phyloP scores from a whole-genome alignment of 129 eudicot species.

The Saussurea involucrata region DNA sequence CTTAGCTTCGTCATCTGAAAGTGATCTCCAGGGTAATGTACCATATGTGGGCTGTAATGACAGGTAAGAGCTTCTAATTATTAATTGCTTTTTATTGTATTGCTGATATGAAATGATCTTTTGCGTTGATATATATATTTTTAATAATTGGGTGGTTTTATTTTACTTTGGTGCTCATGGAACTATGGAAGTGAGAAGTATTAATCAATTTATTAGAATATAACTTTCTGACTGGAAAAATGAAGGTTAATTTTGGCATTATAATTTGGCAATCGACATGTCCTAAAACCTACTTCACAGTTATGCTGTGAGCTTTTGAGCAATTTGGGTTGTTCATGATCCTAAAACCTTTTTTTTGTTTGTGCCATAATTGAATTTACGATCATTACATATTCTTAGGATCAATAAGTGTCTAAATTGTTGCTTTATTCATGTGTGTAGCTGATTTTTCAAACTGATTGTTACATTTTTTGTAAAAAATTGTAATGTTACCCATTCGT shows the following conservation, averaged over 20 bases:
- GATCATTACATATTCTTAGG: not conserved
- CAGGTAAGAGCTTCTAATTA: conserved; percentile 49
- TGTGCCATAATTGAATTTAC: not conserved
- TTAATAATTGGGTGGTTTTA: not conserved
- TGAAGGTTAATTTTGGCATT: not conserved
- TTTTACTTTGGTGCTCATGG: not conserved
- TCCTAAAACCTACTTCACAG: no score
- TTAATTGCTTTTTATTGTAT: not conserved
- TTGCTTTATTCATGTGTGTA: not conserved
- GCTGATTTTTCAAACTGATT: not conserved
- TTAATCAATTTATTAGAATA: not conserved
- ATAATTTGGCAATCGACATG: not conserved
- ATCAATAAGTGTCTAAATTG: not conserved
- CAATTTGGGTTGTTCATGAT: no score
- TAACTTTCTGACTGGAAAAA: not conserved
- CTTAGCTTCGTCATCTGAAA: conserved; percentile 70
- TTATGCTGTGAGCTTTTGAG: no score
- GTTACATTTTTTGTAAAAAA: not conserved
- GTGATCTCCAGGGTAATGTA: conserved; percentile 39
- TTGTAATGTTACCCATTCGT: not conserved
- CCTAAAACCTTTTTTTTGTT: no score
- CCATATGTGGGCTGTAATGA: conserved; percentile 35
- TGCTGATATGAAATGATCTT: not conserved
- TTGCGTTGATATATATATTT: not conserved
- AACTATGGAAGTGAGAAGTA: not conserved